Evolutionary conservation across 2,329 filamentous ascomycete genomes (phyloP).

Genomic region (Septoria linicola): DNA sequence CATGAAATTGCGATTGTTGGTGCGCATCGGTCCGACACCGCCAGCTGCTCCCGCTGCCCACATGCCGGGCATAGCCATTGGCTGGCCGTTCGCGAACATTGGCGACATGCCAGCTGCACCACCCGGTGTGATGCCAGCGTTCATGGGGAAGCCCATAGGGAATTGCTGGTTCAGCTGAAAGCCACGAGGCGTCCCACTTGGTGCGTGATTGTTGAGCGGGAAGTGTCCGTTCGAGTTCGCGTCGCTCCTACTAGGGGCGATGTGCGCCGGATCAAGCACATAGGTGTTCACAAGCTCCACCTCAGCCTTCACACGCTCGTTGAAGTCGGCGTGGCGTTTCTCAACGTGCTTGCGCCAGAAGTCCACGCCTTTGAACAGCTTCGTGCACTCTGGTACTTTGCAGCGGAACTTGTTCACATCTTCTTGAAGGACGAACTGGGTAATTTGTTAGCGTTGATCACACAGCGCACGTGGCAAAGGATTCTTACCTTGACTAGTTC

Average conservation of each 20-base stretch:
- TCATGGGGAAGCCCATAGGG: constrained; percentile 38
- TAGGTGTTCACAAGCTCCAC: constrained; percentile 92
- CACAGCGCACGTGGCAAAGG: not conserved
- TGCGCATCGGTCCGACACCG: constrained; percentile 45
- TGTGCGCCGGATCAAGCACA: constrained; percentile 89
- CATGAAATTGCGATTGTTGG: constrained; percentile 39
- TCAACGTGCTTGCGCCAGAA: constrained; percentile 99
- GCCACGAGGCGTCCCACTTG: constrained; percentile 82
- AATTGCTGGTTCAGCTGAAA: constrained; percentile 77
- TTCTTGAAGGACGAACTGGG: constrained; percentile 81
- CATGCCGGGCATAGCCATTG: constrained; percentile 37
- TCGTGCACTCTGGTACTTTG: constrained; percentile 92
- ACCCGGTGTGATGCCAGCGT: constrained; percentile 38
- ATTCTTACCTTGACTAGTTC: constrained; percentile 70
- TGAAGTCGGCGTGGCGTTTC: constrained; percentile 90
- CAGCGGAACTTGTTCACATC: constrained; percentile 96
- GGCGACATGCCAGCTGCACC: constrained; percentile 35
- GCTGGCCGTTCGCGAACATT: constrained; percentile 43
- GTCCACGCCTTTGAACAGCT: constrained; percentile 93
- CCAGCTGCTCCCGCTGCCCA: constrained; percentile 26
- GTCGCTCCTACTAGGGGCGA: constrained; percentile 88
- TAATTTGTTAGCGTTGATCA: constrained; percentile 1
- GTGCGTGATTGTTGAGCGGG: constrained; percentile 68
- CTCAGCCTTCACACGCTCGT: constrained; percentile 75
- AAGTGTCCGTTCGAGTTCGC: constrained; percentile 96